Conservation (phyloP, 345 rosid genomes). For the Microcos paniculata region DNA sequence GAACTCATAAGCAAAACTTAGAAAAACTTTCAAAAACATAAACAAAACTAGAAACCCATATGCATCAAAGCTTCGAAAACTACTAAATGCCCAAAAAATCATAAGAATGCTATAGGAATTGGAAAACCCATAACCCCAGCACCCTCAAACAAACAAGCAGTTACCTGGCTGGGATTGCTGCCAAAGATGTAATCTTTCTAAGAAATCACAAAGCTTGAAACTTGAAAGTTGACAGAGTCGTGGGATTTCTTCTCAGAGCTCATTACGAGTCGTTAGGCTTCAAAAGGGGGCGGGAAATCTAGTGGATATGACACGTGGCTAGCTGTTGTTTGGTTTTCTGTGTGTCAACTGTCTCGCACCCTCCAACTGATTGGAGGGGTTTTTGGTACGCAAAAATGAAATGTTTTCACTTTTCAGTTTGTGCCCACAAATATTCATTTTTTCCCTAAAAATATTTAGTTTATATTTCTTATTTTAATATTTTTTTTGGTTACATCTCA, state of each 20-base stretch:
- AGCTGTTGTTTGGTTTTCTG: not conserved
- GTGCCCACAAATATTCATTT: too few species aligned
- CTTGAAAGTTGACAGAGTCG: not conserved
- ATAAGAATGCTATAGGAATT: not conserved
- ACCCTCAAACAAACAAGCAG: not conserved
- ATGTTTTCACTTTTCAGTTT: too few species aligned
- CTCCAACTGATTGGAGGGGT: too few species aligned
- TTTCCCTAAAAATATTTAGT: too few species aligned
- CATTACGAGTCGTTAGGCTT: not conserved
- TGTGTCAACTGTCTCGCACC: not conserved
- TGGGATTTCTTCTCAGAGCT: not conserved
- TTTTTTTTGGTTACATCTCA: too few species aligned
- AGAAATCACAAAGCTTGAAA: not conserved
- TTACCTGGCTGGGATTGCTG: not conserved
- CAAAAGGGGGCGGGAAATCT: not conserved
- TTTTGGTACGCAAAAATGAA: too few species aligned
- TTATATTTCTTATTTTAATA: too few species aligned
- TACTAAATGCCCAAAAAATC: not conserved
- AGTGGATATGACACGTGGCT: not conserved
- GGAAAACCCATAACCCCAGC: not conserved
- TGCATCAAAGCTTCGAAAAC: not conserved
- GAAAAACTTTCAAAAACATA: not conserved
- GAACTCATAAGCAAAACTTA: not conserved
- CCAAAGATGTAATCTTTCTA: not conserved
- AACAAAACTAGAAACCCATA: not conserved